phyloP scores from a whole-genome alignment of 176 grass and related monocot genomes.

The Cenchrus americanus region DNA sequence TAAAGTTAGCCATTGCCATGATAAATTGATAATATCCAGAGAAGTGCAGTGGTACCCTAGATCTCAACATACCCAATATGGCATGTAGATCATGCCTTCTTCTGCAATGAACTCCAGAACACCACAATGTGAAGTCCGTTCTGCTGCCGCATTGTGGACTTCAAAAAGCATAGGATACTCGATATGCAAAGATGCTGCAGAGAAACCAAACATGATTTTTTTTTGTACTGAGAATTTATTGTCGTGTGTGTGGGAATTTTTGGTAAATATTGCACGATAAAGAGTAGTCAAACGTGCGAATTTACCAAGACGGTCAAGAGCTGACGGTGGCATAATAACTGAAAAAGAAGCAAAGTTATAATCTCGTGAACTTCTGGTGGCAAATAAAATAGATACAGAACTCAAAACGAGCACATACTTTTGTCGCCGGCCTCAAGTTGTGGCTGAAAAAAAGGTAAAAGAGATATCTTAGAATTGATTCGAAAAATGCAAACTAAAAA shows the following conservation, averaged over 20 bases:
- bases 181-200: constrained; percentile 90
- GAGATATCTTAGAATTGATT: constrained; percentile 42
- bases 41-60: constrained; percentile 16
- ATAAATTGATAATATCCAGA: constrained; percentile 22
- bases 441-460: constrained; percentile 69
- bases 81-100: constrained; percentile 99
- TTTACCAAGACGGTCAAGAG: constrained; percentile 97
- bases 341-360: constrained; percentile 52
- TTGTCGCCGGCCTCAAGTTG: constrained; percentile 92
- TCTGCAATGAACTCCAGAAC: constrained; percentile 98
- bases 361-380: constrained; percentile 11
- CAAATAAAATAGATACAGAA: constrained; percentile 28
- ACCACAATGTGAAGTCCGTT: constrained; percentile 88
- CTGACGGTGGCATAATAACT: constrained; percentile 99
- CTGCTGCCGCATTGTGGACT: constrained; percentile 70
- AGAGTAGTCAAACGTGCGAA: background rate
- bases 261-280: constrained; percentile 19
- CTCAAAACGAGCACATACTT: constrained; percentile 61
- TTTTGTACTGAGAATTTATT: background rate
- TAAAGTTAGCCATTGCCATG: constrained; percentile 35
- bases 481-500: constrained; percentile 31
- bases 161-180: constrained; percentile 99
- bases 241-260: background rate
- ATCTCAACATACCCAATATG: constrained; percentile 78
- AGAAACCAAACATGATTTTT: constrained; percentile 25